A percentile compares a stretch with the other conserved stretches of the same genome.
phyloP scores from a whole-genome alignment of 2,329 filamentous ascomycete species.

The Fusarium mangiferae region DNA sequence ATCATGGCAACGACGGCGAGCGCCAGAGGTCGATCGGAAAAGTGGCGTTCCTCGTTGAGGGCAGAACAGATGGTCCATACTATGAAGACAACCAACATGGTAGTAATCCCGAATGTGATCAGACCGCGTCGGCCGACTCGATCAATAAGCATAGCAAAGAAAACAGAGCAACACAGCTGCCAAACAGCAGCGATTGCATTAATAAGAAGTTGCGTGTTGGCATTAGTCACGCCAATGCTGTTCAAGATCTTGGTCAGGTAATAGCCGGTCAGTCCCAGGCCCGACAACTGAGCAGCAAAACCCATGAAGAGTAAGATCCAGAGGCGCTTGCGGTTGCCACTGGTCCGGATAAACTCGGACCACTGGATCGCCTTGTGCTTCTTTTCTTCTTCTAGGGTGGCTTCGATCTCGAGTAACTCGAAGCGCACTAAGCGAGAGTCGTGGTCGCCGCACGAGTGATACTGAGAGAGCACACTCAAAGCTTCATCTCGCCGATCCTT shows the following conservation, averaged over 20 bases:
- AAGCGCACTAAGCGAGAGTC: background rate
- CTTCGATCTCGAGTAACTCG: background rate
- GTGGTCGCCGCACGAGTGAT: background rate
- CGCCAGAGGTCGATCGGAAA: background rate
- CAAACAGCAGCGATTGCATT: background rate
- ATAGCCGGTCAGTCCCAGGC: background rate
- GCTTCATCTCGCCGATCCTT: background rate
- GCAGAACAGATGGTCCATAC: background rate
- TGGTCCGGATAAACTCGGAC: background rate
- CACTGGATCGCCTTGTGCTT: background rate
- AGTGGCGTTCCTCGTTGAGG: background rate
- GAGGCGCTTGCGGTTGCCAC: background rate
- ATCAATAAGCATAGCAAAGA: background rate
- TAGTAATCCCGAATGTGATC: background rate
- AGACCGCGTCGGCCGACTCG: background rate
- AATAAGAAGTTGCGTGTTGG: background rate
- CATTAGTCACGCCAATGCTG: background rate
- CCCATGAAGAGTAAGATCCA: background rate
- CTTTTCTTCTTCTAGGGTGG: background rate
- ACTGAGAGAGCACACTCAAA: background rate
- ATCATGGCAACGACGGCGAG: background rate
- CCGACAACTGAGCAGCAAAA: background rate
- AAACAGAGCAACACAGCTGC: background rate
- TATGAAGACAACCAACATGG: background rate
- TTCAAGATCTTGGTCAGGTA: background rate